Evolutionary conservation across 495 filamentous ascomycete species (phyloP), one percentile per base, ranked within the genome.

Genomic region (Chaetomium tenue): DNA sequence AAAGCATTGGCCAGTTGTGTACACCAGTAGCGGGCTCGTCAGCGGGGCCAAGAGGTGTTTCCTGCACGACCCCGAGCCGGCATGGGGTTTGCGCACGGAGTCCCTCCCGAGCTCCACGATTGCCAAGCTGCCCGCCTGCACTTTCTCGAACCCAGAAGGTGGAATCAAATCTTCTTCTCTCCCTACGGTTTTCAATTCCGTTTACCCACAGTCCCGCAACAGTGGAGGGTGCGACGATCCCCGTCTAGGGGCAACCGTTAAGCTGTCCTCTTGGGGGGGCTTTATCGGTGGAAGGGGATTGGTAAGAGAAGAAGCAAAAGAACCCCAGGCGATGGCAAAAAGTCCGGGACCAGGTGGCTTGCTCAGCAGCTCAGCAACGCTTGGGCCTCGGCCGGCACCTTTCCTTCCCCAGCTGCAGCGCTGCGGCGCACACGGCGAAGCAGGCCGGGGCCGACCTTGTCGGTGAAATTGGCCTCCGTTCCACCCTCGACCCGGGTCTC

Each of bases 41-140:
- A 30, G 28, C 28, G 28, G 28, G 28, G 28, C 28, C 28, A 30
- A 30, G 28, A 30, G 37, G 28, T n/a, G 13, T 47, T 26, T 57
- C 63, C 51, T 65, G 63, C 63, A 65, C 50, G 5, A 37, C 33
- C 33, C 33, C 33, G 33, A 7, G 48, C 51, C 26, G 50, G 57
- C 63, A 65, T 66, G 56, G 52, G 58, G 30, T 47, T 64, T 4
- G 50, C 16, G 64, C 64, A 66, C 64, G 42, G 64, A 46, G 40
- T 62, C 37, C 3, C 18, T 25, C 9, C 22, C 48, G 9, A 25
- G 48, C n/a, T 51, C 42, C 44, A 47, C 40, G 26, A 20, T 57
- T 52, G 23, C 25, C 50, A 16, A 52, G 50, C 13, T 18, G 30
- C 30, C n/a, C n/a, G n/a, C 30, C 30, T 33, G 40, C 16, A 44